Evolutionary conservation across 768 basidiomycete genomes (phyloP).

Genomic region (Tricholoma sp.): DNA sequence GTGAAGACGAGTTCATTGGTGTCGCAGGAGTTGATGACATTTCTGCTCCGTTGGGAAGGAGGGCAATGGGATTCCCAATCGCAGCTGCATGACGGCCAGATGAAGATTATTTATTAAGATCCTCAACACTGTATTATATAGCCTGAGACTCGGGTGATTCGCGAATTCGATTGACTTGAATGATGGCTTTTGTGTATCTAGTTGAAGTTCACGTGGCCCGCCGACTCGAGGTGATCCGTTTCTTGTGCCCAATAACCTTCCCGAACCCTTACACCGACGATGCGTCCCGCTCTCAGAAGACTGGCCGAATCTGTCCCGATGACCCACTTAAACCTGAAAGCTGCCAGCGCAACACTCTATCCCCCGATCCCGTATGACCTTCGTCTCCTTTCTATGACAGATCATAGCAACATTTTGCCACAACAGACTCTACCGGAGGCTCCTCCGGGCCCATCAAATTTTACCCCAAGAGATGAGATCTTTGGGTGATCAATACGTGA

Average conservation of each 20-base stretch:
- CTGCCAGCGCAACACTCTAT: slow-evolving; percentile 63
- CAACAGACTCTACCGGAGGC: slow-evolving; percentile 68
- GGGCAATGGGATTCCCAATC: slow-evolving; percentile 37
- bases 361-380: slow-evolving; percentile 76
- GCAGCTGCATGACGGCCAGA: slow-evolving; percentile 14
- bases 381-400: not conserved
- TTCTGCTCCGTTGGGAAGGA: slow-evolving; percentile 27
- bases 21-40: slow-evolving; percentile 33
- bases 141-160: too few species aligned
- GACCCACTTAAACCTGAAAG: slow-evolving; percentile 53
- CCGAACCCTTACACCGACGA: slow-evolving; percentile 8
- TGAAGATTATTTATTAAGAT: not conserved
- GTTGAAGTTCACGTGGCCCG: not conserved
- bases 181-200: too few species aligned
- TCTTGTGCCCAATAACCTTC: too few species aligned
- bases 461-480: slow-evolving; percentile 77
- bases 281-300: slow-evolving; percentile 38
- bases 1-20: slow-evolving; percentile 32
- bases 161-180: too few species aligned
- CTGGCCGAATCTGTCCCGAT: slow-evolving; percentile 54
- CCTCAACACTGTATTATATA: too few species aligned
- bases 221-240: not conserved
- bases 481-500: slow-evolving; percentile 83
- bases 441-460: slow-evolving; percentile 73
- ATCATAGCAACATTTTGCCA: not conserved